These are phyloP conservation scores for Cornus kousa DNA, from an alignment of 148 eudicot species.

Conservation along the genomic window DNA sequence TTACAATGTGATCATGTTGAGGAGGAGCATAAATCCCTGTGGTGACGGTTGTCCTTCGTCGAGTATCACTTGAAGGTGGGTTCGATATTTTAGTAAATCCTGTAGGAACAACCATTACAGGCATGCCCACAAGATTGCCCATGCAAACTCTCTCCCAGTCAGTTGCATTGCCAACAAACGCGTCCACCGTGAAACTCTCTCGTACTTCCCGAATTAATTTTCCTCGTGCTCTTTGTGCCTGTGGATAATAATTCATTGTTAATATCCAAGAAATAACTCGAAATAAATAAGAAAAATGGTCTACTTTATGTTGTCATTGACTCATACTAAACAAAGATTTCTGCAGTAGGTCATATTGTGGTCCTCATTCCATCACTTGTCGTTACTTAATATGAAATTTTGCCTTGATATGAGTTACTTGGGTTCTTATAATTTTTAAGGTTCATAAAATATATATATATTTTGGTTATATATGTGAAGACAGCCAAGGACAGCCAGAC, in stretches of 20 bases:
- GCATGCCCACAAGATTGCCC: constrained; percentile 94
- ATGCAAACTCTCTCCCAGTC: constrained; percentile 85
- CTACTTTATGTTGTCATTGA: neutral
- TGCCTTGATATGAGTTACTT: too few relatives aligned
- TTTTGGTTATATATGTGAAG: too few relatives aligned
- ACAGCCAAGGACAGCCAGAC: neutral
- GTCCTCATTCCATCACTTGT: too few relatives aligned
- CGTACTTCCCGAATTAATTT: constrained; percentile 66
- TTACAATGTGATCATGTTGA: constrained; percentile 77
- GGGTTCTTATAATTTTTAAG: too few relatives aligned
- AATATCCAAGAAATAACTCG: neutral
- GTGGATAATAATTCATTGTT: neutral
- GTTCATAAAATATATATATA: too few relatives aligned
- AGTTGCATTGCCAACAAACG: constrained; percentile 74
- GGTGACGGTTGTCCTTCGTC: constrained; percentile 60
- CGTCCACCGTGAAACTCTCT: constrained; percentile 67
- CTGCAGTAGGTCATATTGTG: neutral
- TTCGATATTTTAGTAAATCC: constrained; percentile 52
- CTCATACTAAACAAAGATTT: neutral
- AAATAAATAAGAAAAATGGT: neutral
- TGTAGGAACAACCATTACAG: constrained; percentile 70
- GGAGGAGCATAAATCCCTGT: constrained; percentile 88
- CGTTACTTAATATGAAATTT: too few relatives aligned
- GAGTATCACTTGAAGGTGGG: constrained; percentile 42
- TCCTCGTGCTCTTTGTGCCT: constrained; percentile 91